Evolutionary conservation across 1,284 basidiomycete species (phyloP).

Genomic region (Ustilago loliicola): DNA sequence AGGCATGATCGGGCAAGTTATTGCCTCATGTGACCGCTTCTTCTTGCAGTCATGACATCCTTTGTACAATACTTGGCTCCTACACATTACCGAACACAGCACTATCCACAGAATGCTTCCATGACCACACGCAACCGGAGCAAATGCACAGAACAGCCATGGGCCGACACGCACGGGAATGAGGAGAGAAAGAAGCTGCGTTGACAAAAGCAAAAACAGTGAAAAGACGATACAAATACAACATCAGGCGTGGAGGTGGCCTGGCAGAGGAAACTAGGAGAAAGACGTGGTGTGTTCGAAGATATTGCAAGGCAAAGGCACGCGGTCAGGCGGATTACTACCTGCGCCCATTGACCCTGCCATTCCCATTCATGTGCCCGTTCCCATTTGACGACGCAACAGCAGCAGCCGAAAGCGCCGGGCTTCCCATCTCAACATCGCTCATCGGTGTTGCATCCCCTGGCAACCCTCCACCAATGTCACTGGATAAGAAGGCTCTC

Average conservation of each 20-base stretch:
- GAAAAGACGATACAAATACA: slow-evolving; percentile 38
- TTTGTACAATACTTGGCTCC: neutral
- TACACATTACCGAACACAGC: neutral
- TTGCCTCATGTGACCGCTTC: neutral
- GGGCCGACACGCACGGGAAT: neutral
- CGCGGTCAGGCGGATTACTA: slow-evolving; percentile 2
- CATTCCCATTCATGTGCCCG: slow-evolving; percentile 6
- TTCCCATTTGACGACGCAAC: slow-evolving; percentile 19
- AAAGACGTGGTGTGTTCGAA: too few species aligned
- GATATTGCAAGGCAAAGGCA: neutral
- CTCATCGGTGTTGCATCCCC: slow-evolving; percentile 42
- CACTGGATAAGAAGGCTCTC: slow-evolving; percentile 9
- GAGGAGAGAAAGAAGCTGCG: neutral
- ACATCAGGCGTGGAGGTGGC: neutral
- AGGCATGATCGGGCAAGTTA: slow-evolving; percentile 14
- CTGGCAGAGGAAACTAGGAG: too few species aligned
- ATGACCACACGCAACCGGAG: too few species aligned
- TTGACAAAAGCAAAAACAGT: slow-evolving; percentile 2
- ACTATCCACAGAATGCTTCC: neutral
- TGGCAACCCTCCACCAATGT: slow-evolving; percentile 5
- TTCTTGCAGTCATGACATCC: neutral
- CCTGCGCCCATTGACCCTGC: slow-evolving; percentile 20
- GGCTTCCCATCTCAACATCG: slow-evolving; percentile 49
- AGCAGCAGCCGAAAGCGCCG: slow-evolving; percentile 27
- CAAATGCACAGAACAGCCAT: too few species aligned